These are phyloP conservation scores for Maudiozyma humilis DNA, from an alignment of 1,139 yeast species.

Conservation along the genomic window DNA sequence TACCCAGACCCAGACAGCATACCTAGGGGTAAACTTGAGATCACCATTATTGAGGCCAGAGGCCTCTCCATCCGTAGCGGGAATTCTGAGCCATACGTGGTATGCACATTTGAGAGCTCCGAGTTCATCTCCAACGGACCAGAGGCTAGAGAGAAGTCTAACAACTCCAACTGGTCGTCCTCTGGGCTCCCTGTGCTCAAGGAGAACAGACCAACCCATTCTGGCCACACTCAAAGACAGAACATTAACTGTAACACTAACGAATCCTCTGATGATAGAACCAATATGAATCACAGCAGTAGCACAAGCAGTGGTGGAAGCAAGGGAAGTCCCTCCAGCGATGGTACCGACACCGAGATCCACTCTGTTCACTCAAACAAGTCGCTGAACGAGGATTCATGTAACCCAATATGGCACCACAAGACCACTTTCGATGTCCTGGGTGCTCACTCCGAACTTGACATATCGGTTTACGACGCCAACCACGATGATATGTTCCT, in stretches of 20 bases:
- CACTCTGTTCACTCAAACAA: constrained; percentile 6
- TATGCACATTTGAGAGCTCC: constrained; percentile 86
- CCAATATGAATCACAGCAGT: neutral
- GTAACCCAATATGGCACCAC: constrained; percentile 60
- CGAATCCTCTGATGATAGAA: constrained; percentile 2
- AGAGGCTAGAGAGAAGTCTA: constrained; percentile 28
- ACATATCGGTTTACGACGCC: constrained; percentile 81
- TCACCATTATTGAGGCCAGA: constrained; percentile 72
- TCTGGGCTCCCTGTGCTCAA: constrained; percentile 20
- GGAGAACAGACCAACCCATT: constrained; percentile 31
- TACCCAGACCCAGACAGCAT: constrained; percentile 30
- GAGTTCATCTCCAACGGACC: constrained; percentile 85
- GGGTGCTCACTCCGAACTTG: constrained; percentile 73
- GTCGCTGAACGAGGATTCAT: constrained; percentile 3
- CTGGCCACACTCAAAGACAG: constrained; percentile 50
- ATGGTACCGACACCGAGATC: constrained; percentile 1
- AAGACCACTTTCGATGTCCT: constrained; percentile 88
- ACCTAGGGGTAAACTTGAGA: constrained; percentile 76
- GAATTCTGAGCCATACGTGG: constrained; percentile 74
- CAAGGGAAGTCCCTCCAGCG: constrained; percentile 1
- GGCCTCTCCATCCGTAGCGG: constrained; percentile 49
- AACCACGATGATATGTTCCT: constrained; percentile 72
- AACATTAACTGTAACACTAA: constrained; percentile 26
- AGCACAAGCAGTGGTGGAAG: constrained; percentile 3
- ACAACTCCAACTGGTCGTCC: constrained; percentile 10